A percentile compares a stretch with the other conserved stretches of the same genome.
These are phyloP conservation scores for Colletotrichum shisoi DNA, from an alignment of 2,329 filamentous ascomycete genomes.

Conservation along the genomic window DNA sequence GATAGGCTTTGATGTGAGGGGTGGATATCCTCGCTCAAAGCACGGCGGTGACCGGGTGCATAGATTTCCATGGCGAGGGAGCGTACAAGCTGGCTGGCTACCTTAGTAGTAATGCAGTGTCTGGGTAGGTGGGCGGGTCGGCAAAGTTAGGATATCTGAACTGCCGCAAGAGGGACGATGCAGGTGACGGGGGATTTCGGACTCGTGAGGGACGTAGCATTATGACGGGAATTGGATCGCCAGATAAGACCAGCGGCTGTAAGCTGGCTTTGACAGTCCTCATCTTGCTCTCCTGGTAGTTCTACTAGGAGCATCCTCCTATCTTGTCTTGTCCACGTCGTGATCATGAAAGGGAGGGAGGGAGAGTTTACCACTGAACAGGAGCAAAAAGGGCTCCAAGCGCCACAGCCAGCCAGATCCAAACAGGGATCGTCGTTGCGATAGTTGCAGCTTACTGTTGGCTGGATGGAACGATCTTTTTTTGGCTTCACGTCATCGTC, in stretches of 20 bases:
- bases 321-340: background rate
- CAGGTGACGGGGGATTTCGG: background rate
- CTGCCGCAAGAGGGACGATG: constrained; percentile 4
- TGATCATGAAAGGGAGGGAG: background rate
- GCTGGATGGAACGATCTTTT: background rate
- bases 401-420: background rate
- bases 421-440: background rate
- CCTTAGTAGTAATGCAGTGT: background rate
- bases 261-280: background rate
- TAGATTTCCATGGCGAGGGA: constrained; percentile 5
- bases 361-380: background rate
- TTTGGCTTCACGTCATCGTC: constrained; percentile 1
- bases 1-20: background rate
- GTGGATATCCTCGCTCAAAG: background rate
- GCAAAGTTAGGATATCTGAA: background rate
- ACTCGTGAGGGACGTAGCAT: background rate
- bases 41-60: background rate
- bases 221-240: background rate
- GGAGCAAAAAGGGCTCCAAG: too few species aligned
- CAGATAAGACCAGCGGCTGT: background rate
- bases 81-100: background rate
- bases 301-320: background rate
- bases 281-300: background rate
- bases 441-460: background rate
- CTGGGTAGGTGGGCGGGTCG: background rate